Conservation (phyloP, 441 rosid genomes). For the Euphorbia corollata region DNA sequence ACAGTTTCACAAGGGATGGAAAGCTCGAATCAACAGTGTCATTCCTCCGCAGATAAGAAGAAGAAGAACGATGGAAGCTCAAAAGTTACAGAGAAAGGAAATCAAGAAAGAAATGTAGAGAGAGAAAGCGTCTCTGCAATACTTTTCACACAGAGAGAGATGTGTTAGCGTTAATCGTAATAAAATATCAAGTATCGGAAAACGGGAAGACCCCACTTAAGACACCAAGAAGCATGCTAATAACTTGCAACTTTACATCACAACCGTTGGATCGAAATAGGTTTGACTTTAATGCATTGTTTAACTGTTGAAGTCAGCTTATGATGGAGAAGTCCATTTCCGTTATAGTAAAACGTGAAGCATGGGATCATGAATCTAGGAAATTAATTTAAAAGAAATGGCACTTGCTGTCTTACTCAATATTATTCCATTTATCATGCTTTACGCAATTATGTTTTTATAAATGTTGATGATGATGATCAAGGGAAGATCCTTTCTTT, state of each 20-base stretch:
- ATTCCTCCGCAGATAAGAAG: constrained; percentile 20
- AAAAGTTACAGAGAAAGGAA: constrained; percentile 29
- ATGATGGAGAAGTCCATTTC: neutral
- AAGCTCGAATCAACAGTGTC: constrained; percentile 19
- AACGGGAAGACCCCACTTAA: constrained; percentile 17
- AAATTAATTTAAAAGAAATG: neutral
- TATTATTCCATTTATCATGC: constrained; percentile 19
- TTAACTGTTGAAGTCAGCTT: neutral
- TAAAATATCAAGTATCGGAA: constrained; percentile 18
- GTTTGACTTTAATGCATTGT: constrained; percentile 11
- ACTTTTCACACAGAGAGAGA: constrained; percentile 21
- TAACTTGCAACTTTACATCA: constrained; percentile 17
- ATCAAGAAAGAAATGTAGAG: constrained; percentile 1
- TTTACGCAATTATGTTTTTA: constrained; percentile 12
- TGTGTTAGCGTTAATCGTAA: constrained; percentile 27
- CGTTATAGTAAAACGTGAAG: constrained; percentile 5
- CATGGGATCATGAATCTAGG: constrained; percentile 1
- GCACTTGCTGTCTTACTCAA: constrained; percentile 15
- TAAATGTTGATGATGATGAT: neutral
- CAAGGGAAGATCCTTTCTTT: neutral
- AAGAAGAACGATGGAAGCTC: constrained; percentile 30
- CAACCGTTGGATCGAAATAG: constrained; percentile 22
- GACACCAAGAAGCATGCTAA: neutral
- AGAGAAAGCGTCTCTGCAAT: neutral
- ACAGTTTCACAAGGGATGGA: constrained; percentile 19